Conservation (phyloP, 352 stramenopile species). For the Saprolegnia diclina region DNA sequence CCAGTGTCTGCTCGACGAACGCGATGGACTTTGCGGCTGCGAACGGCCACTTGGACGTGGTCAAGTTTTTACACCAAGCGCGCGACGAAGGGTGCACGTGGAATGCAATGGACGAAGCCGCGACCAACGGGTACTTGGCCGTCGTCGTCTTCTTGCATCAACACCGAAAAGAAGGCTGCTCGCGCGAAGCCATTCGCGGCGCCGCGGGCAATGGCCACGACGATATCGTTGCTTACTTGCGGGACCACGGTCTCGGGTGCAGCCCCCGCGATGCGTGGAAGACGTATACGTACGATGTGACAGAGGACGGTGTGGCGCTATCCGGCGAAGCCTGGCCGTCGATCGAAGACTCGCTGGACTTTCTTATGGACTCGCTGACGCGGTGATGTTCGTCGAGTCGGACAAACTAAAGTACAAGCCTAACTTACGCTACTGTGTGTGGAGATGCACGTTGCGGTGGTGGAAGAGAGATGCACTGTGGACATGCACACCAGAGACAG, state of each 20-base stretch:
- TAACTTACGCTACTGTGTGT: too few relatives aligned
- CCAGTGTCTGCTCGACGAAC: constrained; percentile 4
- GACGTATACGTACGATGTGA: not conserved
- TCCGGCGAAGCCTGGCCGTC: not conserved
- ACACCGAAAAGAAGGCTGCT: constrained; percentile 3
- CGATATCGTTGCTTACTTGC: constrained; percentile 3
- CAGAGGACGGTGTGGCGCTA: not conserved
- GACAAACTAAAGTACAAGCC: too few relatives aligned
- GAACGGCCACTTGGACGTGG: constrained; percentile 14
- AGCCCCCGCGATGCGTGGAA: not conserved
- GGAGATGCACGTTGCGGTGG: too few relatives aligned
- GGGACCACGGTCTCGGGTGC: not conserved
- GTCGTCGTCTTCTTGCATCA: not conserved
- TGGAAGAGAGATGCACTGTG: too few relatives aligned
- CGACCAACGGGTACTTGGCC: constrained; percentile 2
- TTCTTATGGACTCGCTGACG: constrained; percentile 11
- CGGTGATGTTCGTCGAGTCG: not conserved
- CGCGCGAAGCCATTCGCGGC: not conserved
- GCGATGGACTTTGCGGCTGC: constrained; percentile 13
- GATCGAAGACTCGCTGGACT: constrained; percentile 25
- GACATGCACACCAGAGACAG: too few relatives aligned
- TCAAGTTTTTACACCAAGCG: not conserved
- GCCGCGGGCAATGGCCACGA: not conserved
- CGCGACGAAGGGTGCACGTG: constrained; percentile 7
- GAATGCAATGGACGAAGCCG: constrained; percentile 19